Evolutionary conservation across 169 alveolate genomes (phyloP), one percentile per base, ranked within the genome.

Genomic region (Plasmodium yoelii): DNA sequence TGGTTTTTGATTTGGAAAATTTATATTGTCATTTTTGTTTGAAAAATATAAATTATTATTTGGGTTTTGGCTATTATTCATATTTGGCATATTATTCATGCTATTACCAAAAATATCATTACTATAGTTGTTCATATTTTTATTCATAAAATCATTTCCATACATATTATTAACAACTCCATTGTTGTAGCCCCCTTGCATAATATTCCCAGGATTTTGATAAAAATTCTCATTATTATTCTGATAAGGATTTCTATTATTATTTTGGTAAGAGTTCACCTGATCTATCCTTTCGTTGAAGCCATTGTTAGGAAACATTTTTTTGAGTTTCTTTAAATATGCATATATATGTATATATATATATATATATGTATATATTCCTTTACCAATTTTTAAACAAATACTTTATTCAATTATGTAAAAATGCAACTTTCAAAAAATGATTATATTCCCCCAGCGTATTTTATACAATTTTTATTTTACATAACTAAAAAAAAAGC

Each of bases 221-320:
- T 74, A 42, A 47, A 24, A 26, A 10, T 74, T 42, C 42, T 51
- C 56, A 5, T 26, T 68, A 22, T 57, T 61, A 28, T 61, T 61
- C 28, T 61, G 53, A 26, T 9, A 61, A 19, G 19, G n/a, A 10
- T 5, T 19, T 2, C 7, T 26, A 67, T 44, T 67, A 67, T 44
- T 67, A 44, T 67, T 68, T 61, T 74, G 61, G 22, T n/a, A 74
- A 2, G 71, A 6, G 10, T 74, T 44, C 55, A 74, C n/a, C 44
- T 74, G 88, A 61, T 56, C 46, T 53, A 74, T 15, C 12, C 88
- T 68, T 22, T 53, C 73, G 39, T 74, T 74, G 47, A 74, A 74
- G 13, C 73, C 88, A 61, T 74, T 74, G 26, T 74, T 74, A 18
- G 61, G 61, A 42, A 74, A 56, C 88, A 74, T 74, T 63, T 74